Conservation (phyloP, 2,329 filamentous ascomycete genomes). For the Stylonectria norvegica region DNA sequence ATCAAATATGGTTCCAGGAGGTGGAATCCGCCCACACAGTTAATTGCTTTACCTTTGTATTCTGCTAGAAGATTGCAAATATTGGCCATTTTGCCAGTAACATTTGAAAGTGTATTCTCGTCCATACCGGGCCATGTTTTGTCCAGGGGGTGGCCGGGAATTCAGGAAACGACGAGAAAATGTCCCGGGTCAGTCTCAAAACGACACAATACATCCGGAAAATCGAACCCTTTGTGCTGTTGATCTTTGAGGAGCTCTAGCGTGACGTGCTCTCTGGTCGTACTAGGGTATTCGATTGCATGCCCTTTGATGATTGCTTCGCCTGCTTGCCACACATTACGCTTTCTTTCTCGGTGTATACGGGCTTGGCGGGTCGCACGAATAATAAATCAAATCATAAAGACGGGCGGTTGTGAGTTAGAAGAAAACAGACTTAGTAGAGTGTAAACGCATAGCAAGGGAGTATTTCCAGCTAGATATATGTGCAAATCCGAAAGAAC, state of each 20-base stretch:
- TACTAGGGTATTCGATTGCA: constrained; percentile 3
- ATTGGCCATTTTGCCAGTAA: constrained; percentile 16
- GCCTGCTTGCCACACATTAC: constrained; percentile 17
- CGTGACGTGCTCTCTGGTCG: constrained; percentile 19
- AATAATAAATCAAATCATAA: no score
- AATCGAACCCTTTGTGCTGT: constrained; percentile 9
- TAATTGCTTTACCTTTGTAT: constrained; percentile 8
- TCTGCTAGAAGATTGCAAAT: constrained; percentile 10
- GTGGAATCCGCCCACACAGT: constrained; percentile 9
- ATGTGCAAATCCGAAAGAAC: no score
- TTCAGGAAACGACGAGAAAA: constrained; percentile 23
- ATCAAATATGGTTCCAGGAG: constrained; percentile 11
- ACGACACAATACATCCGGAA: constrained; percentile 19
- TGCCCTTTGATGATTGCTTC: constrained; percentile 19
- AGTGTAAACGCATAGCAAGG: no score
- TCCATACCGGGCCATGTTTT: constrained; percentile 24
- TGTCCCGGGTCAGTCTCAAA: constrained; percentile 20
- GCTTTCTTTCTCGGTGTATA: no score
- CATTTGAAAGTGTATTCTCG: constrained; percentile 19
- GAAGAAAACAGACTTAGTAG: no score
- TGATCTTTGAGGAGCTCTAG: constrained; percentile 7
- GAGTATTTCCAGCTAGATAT: no score
- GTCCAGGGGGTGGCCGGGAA: constrained; percentile 27
- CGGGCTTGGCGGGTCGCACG: no score
- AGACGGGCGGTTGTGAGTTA: no score